These are phyloP conservation scores for Euphorbia tirucalli DNA, from an alignment of 345 rosid species.

Conservation along the genomic window DNA sequence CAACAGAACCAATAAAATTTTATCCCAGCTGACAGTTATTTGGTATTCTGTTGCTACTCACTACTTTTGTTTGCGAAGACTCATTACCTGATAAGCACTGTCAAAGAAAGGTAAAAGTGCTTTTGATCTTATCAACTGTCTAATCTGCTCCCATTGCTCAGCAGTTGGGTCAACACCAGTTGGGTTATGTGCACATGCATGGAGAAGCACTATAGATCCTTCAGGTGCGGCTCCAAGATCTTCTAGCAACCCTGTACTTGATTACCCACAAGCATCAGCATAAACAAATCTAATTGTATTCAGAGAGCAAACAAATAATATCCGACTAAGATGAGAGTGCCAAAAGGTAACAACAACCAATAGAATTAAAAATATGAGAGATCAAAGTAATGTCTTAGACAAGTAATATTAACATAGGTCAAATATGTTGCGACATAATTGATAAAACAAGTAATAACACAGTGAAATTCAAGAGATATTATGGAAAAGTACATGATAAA, in stretches of 20 bases:
- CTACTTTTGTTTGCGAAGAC: not conserved
- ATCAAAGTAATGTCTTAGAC: not conserved
- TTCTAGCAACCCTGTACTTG: slow-evolving; percentile 59
- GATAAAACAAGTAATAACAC: not conserved
- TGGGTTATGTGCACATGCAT: slow-evolving; percentile 98
- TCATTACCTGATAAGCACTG: slow-evolving; percentile 20
- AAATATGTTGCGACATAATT: not conserved
- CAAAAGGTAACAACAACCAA: not conserved
- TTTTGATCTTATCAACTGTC: slow-evolving; percentile 25
- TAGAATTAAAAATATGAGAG: not conserved
- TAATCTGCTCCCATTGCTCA: slow-evolving; percentile 24
- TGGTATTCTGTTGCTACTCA: not conserved
- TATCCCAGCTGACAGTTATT: not conserved
- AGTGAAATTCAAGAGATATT: not conserved
- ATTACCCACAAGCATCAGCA: not conserved
- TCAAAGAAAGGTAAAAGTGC: slow-evolving; percentile 19
- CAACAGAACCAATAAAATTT: slow-evolving; percentile 2
- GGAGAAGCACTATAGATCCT: slow-evolving; percentile 88
- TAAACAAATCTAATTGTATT: not conserved
- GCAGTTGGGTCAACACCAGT: slow-evolving; percentile 89
- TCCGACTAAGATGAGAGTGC: no score
- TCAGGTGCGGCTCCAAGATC: slow-evolving; percentile 88
- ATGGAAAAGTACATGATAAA: not conserved
- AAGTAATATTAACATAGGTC: not conserved
- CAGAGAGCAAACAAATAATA: not conserved